Evolutionary conservation across 179 eudicot species (phyloP), one percentile per base, ranked within the genome.

Genomic region (Vitellaria paradoxa): DNA sequence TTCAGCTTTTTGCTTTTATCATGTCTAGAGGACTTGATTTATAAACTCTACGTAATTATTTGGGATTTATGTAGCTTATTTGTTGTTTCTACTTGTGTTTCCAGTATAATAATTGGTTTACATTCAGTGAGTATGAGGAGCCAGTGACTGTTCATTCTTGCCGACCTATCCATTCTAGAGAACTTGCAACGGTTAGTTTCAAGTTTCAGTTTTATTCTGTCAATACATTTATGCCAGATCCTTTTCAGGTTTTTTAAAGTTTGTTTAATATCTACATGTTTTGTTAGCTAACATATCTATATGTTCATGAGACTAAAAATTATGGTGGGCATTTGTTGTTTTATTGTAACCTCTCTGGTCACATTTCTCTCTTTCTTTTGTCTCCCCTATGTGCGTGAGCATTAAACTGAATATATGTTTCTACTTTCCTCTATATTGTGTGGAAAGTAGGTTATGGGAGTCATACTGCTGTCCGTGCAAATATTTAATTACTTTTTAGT

Each of bases 101-200:
- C 78, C 94, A 96, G 97, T 93, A 91, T 79, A 96, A 96, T 83
- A 93, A 84, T 78, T 96, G 99, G 99, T 96, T 88, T 81, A 96
- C 98, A 21, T 93, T 93, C 86, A 91, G 87, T 49, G 89, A 87
- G 67, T 91, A 82, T 45, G 84, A 89, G 84, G 98, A 90, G 82
- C 92, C 87, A 53, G 94, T 87, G 45, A 93, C 97, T 76, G 90
- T 84, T 53, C 97, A 90, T 74, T 93, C 99, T 73, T 81, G 85
- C 77, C 84, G 86, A 72, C 91, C 91, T 24, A 67, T 96, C 81
- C 99, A 96, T 85, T 92, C 98, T 59, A 91, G 77, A 85, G 96
- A 96, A 71, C 79, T 91, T 63, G 85, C 99, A 65, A 91, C 89
- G 85, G 99, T 96, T 76, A 81, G 89, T 81, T 65, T 79, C 68